phyloP scores from a whole-genome alignment of 2,329 filamentous ascomycete species.

The Chrysoporthe austroafricana region DNA sequence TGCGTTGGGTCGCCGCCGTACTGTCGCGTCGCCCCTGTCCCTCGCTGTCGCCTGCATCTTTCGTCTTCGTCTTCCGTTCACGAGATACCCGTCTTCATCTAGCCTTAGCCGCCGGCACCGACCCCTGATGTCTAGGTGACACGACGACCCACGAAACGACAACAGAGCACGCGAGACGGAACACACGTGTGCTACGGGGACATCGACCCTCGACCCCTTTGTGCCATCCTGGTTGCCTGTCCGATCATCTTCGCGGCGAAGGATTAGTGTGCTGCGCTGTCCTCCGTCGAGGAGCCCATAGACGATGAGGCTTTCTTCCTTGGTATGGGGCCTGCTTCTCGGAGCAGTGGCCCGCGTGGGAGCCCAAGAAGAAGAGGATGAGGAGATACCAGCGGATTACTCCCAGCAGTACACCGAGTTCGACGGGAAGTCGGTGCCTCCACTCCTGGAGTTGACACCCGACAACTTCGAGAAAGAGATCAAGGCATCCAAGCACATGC shows the following conservation, averaged over 20 bases:
- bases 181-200: constrained; percentile 24
- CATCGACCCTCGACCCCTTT: constrained; percentile 18
- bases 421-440: constrained; percentile 69
- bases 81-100: neutral
- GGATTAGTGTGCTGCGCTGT: constrained; percentile 3
- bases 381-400: constrained; percentile 38
- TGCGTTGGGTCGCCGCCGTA: constrained; percentile 21
- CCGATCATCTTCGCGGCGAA: neutral
- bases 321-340: constrained; percentile 48
- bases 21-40: constrained; percentile 15
- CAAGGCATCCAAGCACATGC: constrained; percentile 55
- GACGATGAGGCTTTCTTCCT: constrained; percentile 49
- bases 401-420: constrained; percentile 59
- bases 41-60: constrained; percentile 12
- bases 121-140: constrained; percentile 21
- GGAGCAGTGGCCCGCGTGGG: constrained; percentile 47
- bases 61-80: constrained; percentile 1
- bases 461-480: constrained; percentile 61
- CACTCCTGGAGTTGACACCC: constrained; percentile 63
- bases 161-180: constrained; percentile 21
- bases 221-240: constrained; percentile 13
- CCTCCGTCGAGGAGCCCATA: constrained; percentile 19
- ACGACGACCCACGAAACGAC: constrained; percentile 6
- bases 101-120: neutral
- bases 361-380: constrained; percentile 38